These are phyloP conservation scores for Hygrocybe punicea DNA, from an alignment of 768 basidiomycete genomes.

Conservation along the genomic window DNA sequence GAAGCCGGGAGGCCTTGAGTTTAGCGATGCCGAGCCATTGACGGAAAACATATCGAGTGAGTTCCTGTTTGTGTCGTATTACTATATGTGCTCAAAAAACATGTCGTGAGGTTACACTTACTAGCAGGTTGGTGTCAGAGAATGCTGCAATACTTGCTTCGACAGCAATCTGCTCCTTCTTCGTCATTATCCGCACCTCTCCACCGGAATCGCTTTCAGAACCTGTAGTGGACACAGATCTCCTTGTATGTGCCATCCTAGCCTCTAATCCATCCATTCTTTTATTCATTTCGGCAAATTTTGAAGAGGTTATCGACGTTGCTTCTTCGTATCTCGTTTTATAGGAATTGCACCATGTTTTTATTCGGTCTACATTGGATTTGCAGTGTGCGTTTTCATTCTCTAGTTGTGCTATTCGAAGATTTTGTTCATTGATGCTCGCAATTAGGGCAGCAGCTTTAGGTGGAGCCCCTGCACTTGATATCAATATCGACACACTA, in stretches of 20 bases:
- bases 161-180: neutral
- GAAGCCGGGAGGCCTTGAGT: neutral
- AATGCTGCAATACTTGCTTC: neutral
- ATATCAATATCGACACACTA: too few relatives aligned
- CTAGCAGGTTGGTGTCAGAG: neutral
- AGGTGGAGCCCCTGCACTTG: neutral
- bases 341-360: neutral
- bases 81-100: neutral
- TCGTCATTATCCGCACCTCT: neutral
- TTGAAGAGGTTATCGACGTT: neutral
- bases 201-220: neutral
- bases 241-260: neutral
- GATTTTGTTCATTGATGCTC: neutral
- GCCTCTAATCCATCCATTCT: neutral
- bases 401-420: neutral
- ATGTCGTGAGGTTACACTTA: neutral
- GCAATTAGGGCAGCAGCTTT: neutral
- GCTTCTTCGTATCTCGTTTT: neutral
- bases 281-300: too few relatives aligned
- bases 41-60: neutral
- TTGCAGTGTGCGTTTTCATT: neutral
- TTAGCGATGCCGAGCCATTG: neutral
- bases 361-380: neutral
- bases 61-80: neutral
- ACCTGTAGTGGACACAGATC: neutral